Base-by-base conservation (phyloP, 306 rosid species). In the Castanea mollissima region DNA sequence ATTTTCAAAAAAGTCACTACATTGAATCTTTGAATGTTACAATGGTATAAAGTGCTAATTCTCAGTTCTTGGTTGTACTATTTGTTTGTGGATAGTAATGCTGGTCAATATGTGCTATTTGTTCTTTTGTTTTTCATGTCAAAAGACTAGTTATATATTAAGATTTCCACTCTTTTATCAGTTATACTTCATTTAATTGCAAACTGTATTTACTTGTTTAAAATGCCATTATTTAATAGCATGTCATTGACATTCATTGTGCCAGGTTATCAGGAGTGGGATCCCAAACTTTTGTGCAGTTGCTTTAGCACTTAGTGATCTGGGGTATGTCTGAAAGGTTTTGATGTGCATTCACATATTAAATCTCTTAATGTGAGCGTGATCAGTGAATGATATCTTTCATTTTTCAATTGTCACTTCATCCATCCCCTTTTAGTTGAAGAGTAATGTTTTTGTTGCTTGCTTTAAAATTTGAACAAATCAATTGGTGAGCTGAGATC, bases 251-350 rank as follows among this genome's bases (percentile, higher is more conserved):
- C 38, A 23, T 78, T 58, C 73, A 18, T 78, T 78, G 79, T 89
- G 56, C 82, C 88, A 93, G 97, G 98, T 94, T 83, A 87, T 91
- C 79, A 88, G 97, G 88, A 94, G 98, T 80, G 98, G 98, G 83
- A 71, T 94, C 64, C 97, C 98, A 12, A 94, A 92, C 89, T 94
- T 92, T 59, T 94, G 94, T 89, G 94, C 98, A 27, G 97, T 92
- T 85, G 97, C 97, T 79, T 87, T 94, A 74, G 97, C 97, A 78
- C 97, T 94, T 76, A 82, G 55, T 85, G 97, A 92, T 55, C 85
- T 94, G 83, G 97, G 98, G 98, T 94, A 89, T 41, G 94, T 80
- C 52, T 25, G 49, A 59, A 85, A 69, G 67, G 55, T 83, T 75
- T 81, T 58, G 8, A 12, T 58, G 11, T 41, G 34, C 74, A 55